Conservation (phyloP, 495 filamentous ascomycete species). For the Aspergillus nanangensis region DNA sequence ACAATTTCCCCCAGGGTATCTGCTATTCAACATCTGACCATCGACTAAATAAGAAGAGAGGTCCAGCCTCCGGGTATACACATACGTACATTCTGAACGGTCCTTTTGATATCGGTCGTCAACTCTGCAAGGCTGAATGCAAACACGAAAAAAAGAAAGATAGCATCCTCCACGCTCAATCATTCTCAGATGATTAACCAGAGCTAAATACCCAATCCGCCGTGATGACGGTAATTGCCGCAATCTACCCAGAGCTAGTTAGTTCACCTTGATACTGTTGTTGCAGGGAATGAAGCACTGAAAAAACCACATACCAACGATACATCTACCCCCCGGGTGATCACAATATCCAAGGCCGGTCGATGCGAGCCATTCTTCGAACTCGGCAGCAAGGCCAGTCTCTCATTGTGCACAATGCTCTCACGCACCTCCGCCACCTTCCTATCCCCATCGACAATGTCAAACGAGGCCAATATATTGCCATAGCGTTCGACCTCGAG, state of each 20-base stretch:
- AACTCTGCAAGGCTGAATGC: too few species aligned
- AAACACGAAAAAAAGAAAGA: too few species aligned
- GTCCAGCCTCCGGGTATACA: too few species aligned
- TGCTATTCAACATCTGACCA: too few species aligned
- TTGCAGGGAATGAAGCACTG: background rate
- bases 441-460: slow-evolving; percentile 20
- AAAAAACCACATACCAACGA: slow-evolving; percentile 11
- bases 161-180: background rate
- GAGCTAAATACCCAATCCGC: background rate
- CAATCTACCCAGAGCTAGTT: too few species aligned
- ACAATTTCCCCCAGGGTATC: too few species aligned
- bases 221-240: background rate
- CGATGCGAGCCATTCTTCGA: slow-evolving; percentile 7
- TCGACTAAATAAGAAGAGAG: too few species aligned
- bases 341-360: slow-evolving; percentile 15
- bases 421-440: slow-evolving; percentile 17
- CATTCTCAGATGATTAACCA: background rate
- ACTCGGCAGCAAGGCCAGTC: slow-evolving; percentile 10
- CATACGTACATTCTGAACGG: background rate
- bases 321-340: slow-evolving; percentile 16
- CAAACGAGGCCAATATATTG: slow-evolving; percentile 12
- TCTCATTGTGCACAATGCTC: slow-evolving; percentile 18
- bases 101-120: too few species aligned
- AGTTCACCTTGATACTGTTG: background rate
- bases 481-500: slow-evolving; percentile 11